Evolutionary conservation across 169 alveolate species (phyloP).

Genomic region (Plasmodium relictum): DNA sequence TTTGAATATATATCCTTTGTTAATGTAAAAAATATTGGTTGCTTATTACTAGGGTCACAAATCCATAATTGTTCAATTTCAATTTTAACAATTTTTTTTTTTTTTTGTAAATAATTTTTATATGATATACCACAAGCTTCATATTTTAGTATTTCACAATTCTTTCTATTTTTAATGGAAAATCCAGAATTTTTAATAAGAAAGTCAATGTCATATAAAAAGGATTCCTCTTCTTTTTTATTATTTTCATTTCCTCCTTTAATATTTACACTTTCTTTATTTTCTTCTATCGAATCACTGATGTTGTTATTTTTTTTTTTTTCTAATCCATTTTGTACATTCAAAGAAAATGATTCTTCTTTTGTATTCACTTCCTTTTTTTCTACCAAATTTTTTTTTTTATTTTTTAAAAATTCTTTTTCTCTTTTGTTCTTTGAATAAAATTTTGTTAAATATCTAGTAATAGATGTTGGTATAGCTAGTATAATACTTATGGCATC

Average conservation of each 20-base stretch:
- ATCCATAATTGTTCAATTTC: constrained; percentile 78
- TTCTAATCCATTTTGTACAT: background rate
- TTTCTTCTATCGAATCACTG: background rate
- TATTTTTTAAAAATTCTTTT: constrained; percentile 18
- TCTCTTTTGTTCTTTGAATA: constrained; percentile 61
- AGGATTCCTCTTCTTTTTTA: constrained; percentile 54
- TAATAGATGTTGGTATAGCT: constrained; percentile 86
- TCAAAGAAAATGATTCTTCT: background rate
- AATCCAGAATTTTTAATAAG: constrained; percentile 67
- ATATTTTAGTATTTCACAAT: constrained; percentile 56
- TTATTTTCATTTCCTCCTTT: background rate
- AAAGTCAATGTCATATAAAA: constrained; percentile 73
- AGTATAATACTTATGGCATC: constrained; percentile 85
- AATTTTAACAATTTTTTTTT: constrained; percentile 61
- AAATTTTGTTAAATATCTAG: constrained; percentile 77
- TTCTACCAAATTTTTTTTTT: constrained; percentile 26
- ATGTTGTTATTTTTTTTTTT: background rate
- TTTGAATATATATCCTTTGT: constrained; percentile 67
- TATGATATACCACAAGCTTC: constrained; percentile 77
- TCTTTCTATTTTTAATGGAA: constrained; percentile 69
- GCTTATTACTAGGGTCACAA: constrained; percentile 77
- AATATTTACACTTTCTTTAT: background rate
- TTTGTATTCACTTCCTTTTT: constrained; percentile 23
- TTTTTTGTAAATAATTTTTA: constrained; percentile 70
- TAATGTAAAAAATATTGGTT: constrained; percentile 76